These are phyloP conservation scores for Anthoceros angustus DNA, from an alignment of 225 moss, liverwort and hornwort species.

Conservation along the genomic window DNA sequence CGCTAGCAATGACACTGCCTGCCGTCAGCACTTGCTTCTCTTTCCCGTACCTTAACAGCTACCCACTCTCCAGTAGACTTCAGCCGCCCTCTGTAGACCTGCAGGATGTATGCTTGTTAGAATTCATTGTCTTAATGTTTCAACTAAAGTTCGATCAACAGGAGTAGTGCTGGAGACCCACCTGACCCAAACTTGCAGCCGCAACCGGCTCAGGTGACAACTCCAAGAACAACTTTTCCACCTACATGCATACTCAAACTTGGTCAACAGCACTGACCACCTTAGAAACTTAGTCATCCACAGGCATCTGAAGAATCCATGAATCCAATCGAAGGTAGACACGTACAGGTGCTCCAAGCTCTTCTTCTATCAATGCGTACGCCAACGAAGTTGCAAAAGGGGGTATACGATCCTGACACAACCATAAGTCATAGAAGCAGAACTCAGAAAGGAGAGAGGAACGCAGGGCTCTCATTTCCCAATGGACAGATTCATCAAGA, in stretches of 20 bases:
- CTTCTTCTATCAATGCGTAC: slow-evolving; percentile 48
- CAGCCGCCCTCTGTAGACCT: slow-evolving; percentile 52
- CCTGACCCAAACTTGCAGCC: slow-evolving; percentile 63
- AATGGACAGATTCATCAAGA: too few relatives aligned
- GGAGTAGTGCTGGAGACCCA: slow-evolving; percentile 3
- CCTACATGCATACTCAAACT: slow-evolving; percentile 19
- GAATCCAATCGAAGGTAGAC: neutral
- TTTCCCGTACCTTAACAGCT: slow-evolving; percentile 53
- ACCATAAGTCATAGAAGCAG: slow-evolving; percentile 6
- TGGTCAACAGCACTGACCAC: neutral
- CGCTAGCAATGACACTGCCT: too few relatives aligned
- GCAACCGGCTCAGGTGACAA: slow-evolving; percentile 51
- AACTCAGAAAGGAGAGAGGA: too few relatives aligned
- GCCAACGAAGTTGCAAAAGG: slow-evolving; percentile 47
- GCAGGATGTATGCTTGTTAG: neutral
- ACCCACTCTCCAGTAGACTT: slow-evolving; percentile 40
- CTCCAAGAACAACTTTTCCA: slow-evolving; percentile 45
- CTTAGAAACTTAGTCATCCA: neutral
- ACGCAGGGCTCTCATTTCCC: too few relatives aligned
- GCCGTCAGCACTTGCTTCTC: neutral
- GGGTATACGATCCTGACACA: slow-evolving; percentile 45
- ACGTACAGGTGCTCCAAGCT: slow-evolving; percentile 39
- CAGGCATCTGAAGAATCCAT: neutral
- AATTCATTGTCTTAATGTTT: neutral
- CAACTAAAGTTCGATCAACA: neutral